phyloP scores from a whole-genome alignment of 305 asterid genomes.

The Fraxinus latifolia region DNA sequence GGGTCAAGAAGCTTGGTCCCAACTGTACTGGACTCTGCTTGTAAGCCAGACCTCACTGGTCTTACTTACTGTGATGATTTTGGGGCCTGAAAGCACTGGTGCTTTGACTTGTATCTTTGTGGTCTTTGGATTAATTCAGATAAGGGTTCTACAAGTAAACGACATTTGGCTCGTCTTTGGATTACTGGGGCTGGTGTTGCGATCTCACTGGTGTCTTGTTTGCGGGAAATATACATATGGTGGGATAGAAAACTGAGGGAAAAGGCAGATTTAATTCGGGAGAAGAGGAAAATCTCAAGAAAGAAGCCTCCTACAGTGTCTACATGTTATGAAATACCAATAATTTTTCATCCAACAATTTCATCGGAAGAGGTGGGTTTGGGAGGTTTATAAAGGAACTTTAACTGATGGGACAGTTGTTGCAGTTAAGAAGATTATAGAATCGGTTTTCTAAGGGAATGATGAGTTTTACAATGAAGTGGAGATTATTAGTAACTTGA shows the following conservation, averaged over 20 bases:
- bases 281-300: slow-evolving; percentile 44
- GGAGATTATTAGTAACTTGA: slow-evolving; percentile 82
- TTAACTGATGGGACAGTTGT: slow-evolving; percentile 62
- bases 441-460: slow-evolving; percentile 64
- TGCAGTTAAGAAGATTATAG: slow-evolving; percentile 69
- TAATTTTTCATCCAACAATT: slow-evolving; percentile 54
- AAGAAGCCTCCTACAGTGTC: slow-evolving; percentile 64
- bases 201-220: too few species aligned
- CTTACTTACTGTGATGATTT: neutral
- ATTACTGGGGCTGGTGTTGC: slow-evolving; percentile 37
- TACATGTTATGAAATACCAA: slow-evolving; percentile 66
- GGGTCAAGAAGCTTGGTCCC: slow-evolving; percentile 53
- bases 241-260: too few species aligned
- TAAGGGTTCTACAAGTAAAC: slow-evolving; percentile 24
- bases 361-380: slow-evolving; percentile 86
- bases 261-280: slow-evolving; percentile 25
- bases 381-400: slow-evolving; percentile 67
- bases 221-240: too few species aligned
- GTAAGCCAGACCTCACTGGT: slow-evolving; percentile 14
- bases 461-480: slow-evolving; percentile 85
- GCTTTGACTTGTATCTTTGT: slow-evolving; percentile 59
- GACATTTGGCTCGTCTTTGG: slow-evolving; percentile 21
- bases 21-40: slow-evolving; percentile 54
- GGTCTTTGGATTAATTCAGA: slow-evolving; percentile 41
- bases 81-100: slow-evolving; percentile 74